Base-by-base conservation (phyloP, 441 rosid genomes). In the Flueggea neowawraea region DNA sequence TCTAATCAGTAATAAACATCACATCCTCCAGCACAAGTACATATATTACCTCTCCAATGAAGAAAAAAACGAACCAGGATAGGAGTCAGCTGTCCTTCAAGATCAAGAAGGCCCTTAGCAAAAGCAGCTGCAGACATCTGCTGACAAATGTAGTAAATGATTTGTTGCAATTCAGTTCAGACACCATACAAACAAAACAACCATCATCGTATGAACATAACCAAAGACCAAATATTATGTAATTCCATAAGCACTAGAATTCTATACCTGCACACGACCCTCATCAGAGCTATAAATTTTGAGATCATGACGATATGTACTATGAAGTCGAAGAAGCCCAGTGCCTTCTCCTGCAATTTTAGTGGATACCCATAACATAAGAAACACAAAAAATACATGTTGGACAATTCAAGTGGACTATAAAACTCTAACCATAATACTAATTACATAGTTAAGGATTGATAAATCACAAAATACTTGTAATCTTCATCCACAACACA, bases 61-160 rank as follows among this genome's bases (percentile, higher is more conserved):
- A 60, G 59, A 65, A 72, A 17, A 51, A 36, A 51, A 72, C 84
- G 71, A 53, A 92, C 99, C 98, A 93, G 85, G 68, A 96, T 96
- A 52, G 99, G 99, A 12, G 99, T 96, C 67, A 96, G 80, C 72
- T 82, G 99, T 74, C 99, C 99, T 89, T 96, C 99, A 57, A 96
- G 80, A 76, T 96, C 99, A 72, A 96, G 98, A 66, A 96, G 93
- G 73, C 99, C 99, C 84, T 96, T 96, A 12, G 99, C 99, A 80
- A 96, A 96, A 61, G 98, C 99, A 70, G 99, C 99, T 55, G 98
- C 99, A 71, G 99, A 96, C 99, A 96, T 96, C 99, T 96, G 83
- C 61, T 71, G 78, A 61, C 47, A 65, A 53, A 64, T 10, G 11
- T 28, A 17, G 16, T 61, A 45, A 64, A 62, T 62, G 65, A 72